Conservation (phyloP, 805 yeast genomes). For the Ogataea philodendri region DNA sequence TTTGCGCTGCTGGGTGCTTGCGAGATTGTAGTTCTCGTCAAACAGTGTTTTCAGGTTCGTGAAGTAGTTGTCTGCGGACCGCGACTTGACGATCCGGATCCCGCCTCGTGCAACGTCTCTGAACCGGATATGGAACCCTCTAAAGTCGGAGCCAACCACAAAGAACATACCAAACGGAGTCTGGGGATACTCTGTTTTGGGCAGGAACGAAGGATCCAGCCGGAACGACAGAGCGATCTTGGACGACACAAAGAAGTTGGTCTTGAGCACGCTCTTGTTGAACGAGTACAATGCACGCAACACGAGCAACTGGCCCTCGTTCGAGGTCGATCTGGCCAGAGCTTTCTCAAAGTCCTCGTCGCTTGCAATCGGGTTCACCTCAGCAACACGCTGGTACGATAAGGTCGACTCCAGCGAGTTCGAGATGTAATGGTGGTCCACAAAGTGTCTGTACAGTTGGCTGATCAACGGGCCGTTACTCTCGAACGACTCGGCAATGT, state of each 20-base stretch:
- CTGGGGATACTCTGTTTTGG: conserved; percentile 83
- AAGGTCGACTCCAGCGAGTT: conserved; percentile 70
- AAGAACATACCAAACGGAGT: conserved; percentile 93
- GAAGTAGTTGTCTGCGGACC: conserved; percentile 80
- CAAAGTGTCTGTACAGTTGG: conserved; percentile 86
- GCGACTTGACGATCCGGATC: conserved; percentile 87
- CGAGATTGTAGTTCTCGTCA: conserved; percentile 95
- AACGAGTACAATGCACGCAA: conserved; percentile 78
- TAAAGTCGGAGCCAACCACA: conserved; percentile 92
- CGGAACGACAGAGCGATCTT: conserved; percentile 95
- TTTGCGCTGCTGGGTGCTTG: conserved; percentile 93
- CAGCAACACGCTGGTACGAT: conserved; percentile 82
- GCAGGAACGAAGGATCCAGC: conserved; percentile 82
- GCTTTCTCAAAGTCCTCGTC: conserved; percentile 73
- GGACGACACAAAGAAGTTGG: conserved; percentile 90
- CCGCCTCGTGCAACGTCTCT: conserved; percentile 99
- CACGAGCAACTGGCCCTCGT: conserved; percentile 75
- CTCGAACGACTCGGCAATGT: conserved; percentile 73
- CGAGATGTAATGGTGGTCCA: conserved; percentile 82
- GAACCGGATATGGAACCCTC: conserved; percentile 96
- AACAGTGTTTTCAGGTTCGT: conserved; percentile 84
- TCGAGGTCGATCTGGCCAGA: conserved; percentile 67
- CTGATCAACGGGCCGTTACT: conserved; percentile 69
- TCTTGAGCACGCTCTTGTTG: conserved; percentile 84
- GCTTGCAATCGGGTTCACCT: conserved; percentile 67